Base-by-base conservation (phyloP, 805 yeast genomes). In the Candida sakaeoensis region DNA sequence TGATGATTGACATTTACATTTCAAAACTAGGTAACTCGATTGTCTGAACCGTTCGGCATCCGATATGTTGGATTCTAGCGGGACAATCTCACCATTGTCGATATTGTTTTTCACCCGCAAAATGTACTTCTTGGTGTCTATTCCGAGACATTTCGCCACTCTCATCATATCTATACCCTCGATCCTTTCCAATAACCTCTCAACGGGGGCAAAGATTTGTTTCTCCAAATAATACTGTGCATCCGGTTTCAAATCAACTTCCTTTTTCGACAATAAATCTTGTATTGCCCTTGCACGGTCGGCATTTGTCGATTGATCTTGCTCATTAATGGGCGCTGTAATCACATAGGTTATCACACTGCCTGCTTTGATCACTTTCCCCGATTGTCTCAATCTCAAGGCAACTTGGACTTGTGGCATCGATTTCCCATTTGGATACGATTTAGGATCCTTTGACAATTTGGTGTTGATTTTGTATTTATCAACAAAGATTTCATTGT, bases 341-440 rank as follows among this genome's bases (percentile, higher is more conserved):
- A 93, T 81, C 32, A 93, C 84, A 65, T 74, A 93, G 0, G 96
- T 84, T 27, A 93, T 82, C 35, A 93, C 97, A 50, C 83, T 84
- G 15, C 95, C 96, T 0, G 95, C 95, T 47, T 81, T 82, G 37
- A 93, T 77, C 26, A 85, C 82, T 53, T 89, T 90, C 25, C 98
- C 97, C 44, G 80, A 82, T n/a, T 74, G 76, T 48, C 85, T 68
- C 61, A 87, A 70, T 50, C 93, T 74, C 44, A 87, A 65, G 0
- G 98, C 99, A 26, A 89, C 96, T 57, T 84, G 93, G 12, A 93
- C 96, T 19, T 87, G 89, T 41, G 96, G 93, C 80, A 83, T 79
- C 32, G 77, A 75, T 47, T 85, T 85, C 17, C 85, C 90, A 48
- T 79, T 80, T 2, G 91, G 89, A 58, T 93, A 93, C 37, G 80